Conservation (phyloP, 2,329 filamentous ascomycete species). For the Aspergillus sojae region DNA sequence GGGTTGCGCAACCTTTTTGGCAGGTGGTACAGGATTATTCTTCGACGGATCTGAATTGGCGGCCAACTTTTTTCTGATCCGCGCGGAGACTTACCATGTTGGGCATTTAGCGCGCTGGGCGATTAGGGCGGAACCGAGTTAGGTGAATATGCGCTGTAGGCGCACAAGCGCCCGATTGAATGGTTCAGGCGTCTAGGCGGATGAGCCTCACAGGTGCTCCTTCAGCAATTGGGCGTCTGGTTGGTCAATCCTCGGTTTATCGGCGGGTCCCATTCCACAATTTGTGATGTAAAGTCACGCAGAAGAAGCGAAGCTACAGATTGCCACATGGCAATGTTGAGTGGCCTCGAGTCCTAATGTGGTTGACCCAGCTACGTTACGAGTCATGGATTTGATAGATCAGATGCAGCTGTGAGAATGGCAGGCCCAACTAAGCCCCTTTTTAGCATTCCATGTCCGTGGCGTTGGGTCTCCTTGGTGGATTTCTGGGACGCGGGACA, state of each 20-base stretch:
- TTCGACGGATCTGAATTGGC: constrained; percentile 10
- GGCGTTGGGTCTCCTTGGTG: background rate
- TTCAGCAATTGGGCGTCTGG: background rate
- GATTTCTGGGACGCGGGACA: background rate
- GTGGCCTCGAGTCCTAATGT: background rate
- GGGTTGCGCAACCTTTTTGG: background rate
- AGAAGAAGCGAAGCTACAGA: background rate
- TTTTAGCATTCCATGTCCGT: background rate
- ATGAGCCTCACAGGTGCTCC: constrained; percentile 3
- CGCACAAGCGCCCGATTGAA: constrained; percentile 22
- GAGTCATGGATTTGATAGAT: background rate
- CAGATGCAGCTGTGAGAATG: background rate
- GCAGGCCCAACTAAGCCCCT: background rate
- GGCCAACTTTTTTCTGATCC: constrained; percentile 27
- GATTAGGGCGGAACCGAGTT: constrained; percentile 9
- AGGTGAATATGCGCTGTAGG: constrained; percentile 15
- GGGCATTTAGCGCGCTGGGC: constrained; percentile 10
- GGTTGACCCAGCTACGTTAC: background rate
- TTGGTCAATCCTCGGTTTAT: background rate
- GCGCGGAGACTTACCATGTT: constrained; percentile 26
- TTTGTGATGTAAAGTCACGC: background rate
- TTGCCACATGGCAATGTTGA: background rate
- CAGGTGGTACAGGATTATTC: background rate
- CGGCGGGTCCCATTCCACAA: constrained; percentile 6
- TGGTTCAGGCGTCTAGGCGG: constrained; percentile 9